Percentiles rank a stretch among this genome's conserved stretches.
Conservation (phyloP, 2,329 filamentous ascomycete genomes). For the Talaromyces sp. region DNA sequence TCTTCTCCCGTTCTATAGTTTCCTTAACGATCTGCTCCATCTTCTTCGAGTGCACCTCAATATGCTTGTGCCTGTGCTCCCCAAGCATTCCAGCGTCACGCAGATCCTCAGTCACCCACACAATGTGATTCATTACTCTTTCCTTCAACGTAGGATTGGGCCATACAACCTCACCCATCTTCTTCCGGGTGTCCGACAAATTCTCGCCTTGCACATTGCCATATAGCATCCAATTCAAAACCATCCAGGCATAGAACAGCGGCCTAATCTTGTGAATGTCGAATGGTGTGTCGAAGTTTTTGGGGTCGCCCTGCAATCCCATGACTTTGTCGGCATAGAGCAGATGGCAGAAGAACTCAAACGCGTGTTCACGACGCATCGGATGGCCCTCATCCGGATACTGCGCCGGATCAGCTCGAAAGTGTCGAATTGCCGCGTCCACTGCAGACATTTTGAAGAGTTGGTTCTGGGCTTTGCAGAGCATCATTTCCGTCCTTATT, state of each 20-base stretch:
- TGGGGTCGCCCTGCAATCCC: too few species aligned
- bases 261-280: background rate
- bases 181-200: background rate
- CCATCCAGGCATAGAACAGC: background rate
- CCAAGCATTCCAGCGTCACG: background rate
- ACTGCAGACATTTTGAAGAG: conserved; percentile 48
- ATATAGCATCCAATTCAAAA: conserved; percentile 1
- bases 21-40: background rate
- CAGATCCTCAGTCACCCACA: background rate
- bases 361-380: conserved; percentile 49
- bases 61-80: background rate
- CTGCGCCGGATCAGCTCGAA: conserved; percentile 50
- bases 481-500: conserved; percentile 52
- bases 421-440: conserved; percentile 51
- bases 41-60: background rate
- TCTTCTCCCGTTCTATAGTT: background rate
- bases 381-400: conserved; percentile 51
- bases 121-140: background rate
- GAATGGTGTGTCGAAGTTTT: background rate
- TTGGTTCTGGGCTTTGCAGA: conserved; percentile 43
- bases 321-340: background rate
- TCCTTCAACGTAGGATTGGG: conserved; percentile 20
- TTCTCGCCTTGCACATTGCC: conserved; percentile 26
- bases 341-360: conserved; percentile 26
- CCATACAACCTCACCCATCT: background rate